Conservation (phyloP, 805 yeast species). For the Hanseniaspora singularis region DNA sequence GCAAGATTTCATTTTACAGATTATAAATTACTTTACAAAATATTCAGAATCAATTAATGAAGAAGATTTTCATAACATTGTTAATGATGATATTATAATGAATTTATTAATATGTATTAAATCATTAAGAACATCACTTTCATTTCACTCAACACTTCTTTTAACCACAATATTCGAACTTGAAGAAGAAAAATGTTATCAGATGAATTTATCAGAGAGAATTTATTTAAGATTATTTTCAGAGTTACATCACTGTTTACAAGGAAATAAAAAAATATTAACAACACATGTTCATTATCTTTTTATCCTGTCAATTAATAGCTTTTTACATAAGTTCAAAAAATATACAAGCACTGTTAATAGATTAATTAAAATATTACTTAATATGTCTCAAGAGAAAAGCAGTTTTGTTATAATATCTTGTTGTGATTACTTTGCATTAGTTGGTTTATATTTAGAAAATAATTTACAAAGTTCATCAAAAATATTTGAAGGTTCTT, state of each 20-base stretch:
- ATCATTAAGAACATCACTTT: slow-evolving; percentile 76
- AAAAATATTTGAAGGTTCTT: too few species aligned
- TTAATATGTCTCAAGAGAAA: background rate
- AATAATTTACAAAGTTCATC: too few species aligned
- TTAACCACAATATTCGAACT: slow-evolving; percentile 37
- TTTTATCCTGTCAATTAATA: background rate
- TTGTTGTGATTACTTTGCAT: slow-evolving; percentile 6
- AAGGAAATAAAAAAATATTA: slow-evolving; percentile 9
- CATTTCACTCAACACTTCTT: slow-evolving; percentile 40
- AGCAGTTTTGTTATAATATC: background rate
- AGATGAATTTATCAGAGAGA: too few species aligned
- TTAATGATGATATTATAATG: slow-evolving; percentile 35
- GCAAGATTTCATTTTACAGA: slow-evolving; percentile 45
- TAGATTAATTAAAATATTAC: background rate
- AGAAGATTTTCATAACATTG: slow-evolving; percentile 29
- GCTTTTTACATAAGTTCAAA: background rate
- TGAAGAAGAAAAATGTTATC: too few species aligned
- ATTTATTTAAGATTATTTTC: slow-evolving; percentile 20
- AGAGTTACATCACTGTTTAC: background rate
- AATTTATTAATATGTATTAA: slow-evolving; percentile 54
- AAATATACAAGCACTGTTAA: background rate
- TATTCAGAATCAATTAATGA: too few species aligned
- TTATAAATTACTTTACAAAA: slow-evolving; percentile 24
- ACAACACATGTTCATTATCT: background rate
- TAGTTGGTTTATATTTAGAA: background rate